phyloP scores from a whole-genome alignment of 768 basidiomycete species.

The Lentinula boryana region DNA sequence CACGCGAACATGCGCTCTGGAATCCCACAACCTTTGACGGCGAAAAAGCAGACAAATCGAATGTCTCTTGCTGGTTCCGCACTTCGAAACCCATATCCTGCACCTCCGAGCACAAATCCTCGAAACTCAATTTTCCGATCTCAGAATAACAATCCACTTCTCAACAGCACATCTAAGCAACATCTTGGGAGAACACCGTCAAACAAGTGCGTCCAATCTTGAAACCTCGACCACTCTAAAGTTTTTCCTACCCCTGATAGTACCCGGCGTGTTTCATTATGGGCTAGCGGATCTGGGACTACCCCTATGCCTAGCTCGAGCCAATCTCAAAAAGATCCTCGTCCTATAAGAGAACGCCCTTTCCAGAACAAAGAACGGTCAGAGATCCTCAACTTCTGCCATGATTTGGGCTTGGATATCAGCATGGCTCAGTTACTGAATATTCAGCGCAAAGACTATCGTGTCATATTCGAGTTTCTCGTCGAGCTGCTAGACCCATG shows the following conservation, averaged over 20 bases:
- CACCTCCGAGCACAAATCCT: slow-evolving; percentile 42
- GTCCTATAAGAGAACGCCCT: slow-evolving; percentile 70
- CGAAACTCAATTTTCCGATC: slow-evolving; percentile 67
- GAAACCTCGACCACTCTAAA: not conserved
- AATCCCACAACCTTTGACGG: slow-evolving; percentile 69
- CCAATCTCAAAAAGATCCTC: slow-evolving; percentile 63
- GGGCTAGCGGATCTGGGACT: slow-evolving; percentile 44
- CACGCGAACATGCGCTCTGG: slow-evolving; percentile 51
- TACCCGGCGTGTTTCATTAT: slow-evolving; percentile 71
- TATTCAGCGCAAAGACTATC: slow-evolving; percentile 84
- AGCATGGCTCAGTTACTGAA: slow-evolving; percentile 62
- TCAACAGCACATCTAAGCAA: slow-evolving; percentile 65
- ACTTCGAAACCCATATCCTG: slow-evolving; percentile 43
- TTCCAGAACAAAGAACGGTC: slow-evolving; percentile 75
- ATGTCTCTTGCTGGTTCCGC: slow-evolving; percentile 77
- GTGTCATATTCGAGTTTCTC: slow-evolving; percentile 77
- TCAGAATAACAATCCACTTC: slow-evolving; percentile 60
- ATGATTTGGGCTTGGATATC: slow-evolving; percentile 60
- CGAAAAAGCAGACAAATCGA: slow-evolving; percentile 56
- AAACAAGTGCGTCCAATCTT: slow-evolving; percentile 45
- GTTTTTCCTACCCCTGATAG: slow-evolving; percentile 34
- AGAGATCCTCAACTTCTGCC: slow-evolving; percentile 70
- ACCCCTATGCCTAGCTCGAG: slow-evolving; percentile 36
- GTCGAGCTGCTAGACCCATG: slow-evolving; percentile 65
- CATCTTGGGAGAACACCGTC: slow-evolving; percentile 70